Evolutionary conservation across 345 rosid genomes (phyloP).

Genomic region (Heritiera fomes): DNA sequence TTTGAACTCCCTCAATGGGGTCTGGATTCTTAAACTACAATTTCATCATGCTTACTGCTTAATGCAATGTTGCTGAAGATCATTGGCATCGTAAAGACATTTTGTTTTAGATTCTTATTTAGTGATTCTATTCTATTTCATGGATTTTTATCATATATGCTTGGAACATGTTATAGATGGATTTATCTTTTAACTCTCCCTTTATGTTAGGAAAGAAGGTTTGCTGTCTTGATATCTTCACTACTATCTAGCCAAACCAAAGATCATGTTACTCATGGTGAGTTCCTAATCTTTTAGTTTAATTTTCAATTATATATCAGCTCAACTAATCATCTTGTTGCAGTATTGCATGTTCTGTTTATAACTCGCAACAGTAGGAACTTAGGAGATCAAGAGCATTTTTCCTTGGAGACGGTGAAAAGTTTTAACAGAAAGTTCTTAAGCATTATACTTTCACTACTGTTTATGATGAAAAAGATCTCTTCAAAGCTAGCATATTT

Average conservation of each 20-base stretch:
- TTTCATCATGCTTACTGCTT: neutral
- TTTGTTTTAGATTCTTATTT: neutral
- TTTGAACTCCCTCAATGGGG: constrained; percentile 1
- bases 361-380: neutral
- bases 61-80: neutral
- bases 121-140: neutral
- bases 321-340: neutral
- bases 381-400: neutral
- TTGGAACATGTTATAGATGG: neutral
- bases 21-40: neutral
- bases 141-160: neutral
- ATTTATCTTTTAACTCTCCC: constrained; percentile 14
- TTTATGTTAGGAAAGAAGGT: constrained; percentile 59
- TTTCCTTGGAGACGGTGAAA: neutral
- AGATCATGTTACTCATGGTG: constrained; percentile 71
- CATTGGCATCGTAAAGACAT: neutral
- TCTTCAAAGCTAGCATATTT: neutral
- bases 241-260: constrained; percentile 80
- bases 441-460: neutral
- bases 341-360: neutral
- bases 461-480: neutral
- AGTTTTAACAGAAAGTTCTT: neutral
- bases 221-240: constrained; percentile 63
- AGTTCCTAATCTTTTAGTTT: constrained; percentile 17
- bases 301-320: neutral